Evolutionary conservation across 176 grass and related monocot species (phyloP), one percentile per base, ranked within the genome.

Genomic region (Carex littledalei): DNA sequence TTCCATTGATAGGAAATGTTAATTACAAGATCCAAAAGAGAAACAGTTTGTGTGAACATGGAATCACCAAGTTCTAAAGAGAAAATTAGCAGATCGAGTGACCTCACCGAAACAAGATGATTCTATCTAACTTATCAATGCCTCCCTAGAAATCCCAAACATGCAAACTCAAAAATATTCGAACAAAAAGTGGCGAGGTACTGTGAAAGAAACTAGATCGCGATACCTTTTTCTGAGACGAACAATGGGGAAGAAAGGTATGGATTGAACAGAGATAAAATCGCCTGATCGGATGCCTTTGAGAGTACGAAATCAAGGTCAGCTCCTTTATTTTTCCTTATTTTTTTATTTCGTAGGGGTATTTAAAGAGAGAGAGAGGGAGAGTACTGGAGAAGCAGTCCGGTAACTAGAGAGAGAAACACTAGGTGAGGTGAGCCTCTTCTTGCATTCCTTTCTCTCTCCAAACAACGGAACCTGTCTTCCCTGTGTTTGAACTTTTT

Each of bases 211-310:
- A 63, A 68, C 12, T 83, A 83, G 81, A 83, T 83, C 81, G 63
- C 20, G 63, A 83, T 68, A 83, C 81, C 81, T 69, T 69, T 22
- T 22, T 26, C 18, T 45, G 24, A 22, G 21, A 53, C 37, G 60
- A 65, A 83, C 47, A 65, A 83, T 67, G 63, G 6, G 73, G 57
- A 83, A 83, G 80, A 83, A 83, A 83, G 80, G 63, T 67, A 83
- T 69, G 45, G n/a, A 52, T 55, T 49, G 58, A 63, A 39, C 65
- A 17, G 54, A 81, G 18, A 50, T 3, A 83, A 65, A 83, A 53
- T 41, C 41, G 52, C 24, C 13, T 50, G 60, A 52, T 67, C 18
- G 22, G 80, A 68, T 83, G 62, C 35, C 81, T 83, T 83, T 21
- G 61, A 10, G 20, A 9, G 20, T 83, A 83, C 43, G 81, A 55